These are phyloP conservation scores for Heracleum sosnowskyi DNA, from an alignment of 129 eudicot genomes.

Conservation along the genomic window DNA sequence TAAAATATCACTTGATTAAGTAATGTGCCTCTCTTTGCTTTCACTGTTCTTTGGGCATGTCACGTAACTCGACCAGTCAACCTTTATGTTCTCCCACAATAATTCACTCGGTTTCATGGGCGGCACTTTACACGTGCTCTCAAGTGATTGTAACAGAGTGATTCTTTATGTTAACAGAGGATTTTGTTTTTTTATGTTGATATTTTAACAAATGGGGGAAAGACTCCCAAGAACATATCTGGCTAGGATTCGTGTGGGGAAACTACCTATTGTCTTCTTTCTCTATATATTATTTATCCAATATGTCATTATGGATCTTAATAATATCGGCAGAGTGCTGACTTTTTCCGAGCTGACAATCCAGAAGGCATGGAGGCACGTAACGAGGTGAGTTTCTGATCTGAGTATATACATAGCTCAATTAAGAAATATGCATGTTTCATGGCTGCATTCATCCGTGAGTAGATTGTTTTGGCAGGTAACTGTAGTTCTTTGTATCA, in stretches of 20 bases:
- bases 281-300: neutral
- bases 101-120: too few relatives aligned
- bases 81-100: neutral
- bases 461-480: neutral
- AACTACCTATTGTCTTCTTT: neutral
- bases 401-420: neutral
- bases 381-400: slow-evolving; percentile 64
- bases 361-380: slow-evolving; percentile 98
- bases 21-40: neutral
- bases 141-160: neutral
- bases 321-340: slow-evolving; percentile 64
- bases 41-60: neutral
- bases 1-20: neutral
- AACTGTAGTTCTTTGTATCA: neutral
- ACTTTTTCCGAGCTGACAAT: slow-evolving; percentile 95
- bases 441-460: neutral
- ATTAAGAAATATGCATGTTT: neutral
- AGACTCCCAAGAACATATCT: neutral
- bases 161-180: neutral
- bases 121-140: neutral
- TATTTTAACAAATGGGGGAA: neutral
- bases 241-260: neutral
- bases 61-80: neutral
- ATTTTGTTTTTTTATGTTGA: neutral
- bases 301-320: slow-evolving; percentile 11